Evolutionary conservation across 2,329 filamentous ascomycete genomes (phyloP).

Genomic region (Penicillium sp.): DNA sequence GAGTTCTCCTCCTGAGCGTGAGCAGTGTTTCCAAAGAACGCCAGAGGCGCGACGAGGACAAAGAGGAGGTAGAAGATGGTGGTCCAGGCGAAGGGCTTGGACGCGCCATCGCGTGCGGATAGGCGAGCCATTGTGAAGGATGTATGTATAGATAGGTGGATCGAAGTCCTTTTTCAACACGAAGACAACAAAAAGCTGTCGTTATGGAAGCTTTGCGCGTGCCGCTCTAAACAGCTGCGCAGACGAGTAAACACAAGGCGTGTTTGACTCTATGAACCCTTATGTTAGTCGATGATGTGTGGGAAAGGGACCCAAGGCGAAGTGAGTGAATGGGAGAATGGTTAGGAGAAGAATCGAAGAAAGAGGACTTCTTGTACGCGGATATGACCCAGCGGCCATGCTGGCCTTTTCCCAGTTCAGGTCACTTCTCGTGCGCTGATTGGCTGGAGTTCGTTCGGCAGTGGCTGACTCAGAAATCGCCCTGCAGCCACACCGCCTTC

Average conservation of each 20-base stretch:
- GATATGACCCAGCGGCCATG: conserved; percentile 41
- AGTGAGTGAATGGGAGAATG: conserved; percentile 24
- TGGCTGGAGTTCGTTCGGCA: conserved; percentile 26
- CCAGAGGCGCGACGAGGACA: conserved; percentile 79
- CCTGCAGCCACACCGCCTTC: conserved; percentile 24
- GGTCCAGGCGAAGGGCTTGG: conserved; percentile 74
- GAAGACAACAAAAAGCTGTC: conserved; percentile 15
- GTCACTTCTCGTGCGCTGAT: conserved; percentile 42
- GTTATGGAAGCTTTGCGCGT: conserved; percentile 9
- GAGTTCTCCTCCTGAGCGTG: conserved; percentile 72
- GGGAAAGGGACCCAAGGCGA: conserved; percentile 19
- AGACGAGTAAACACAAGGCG: conserved; percentile 14
- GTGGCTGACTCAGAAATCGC: conserved; percentile 31
- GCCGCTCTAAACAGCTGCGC: conserved; percentile 12
- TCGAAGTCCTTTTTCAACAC: conserved; percentile 15
- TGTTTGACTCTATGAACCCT: conserved; percentile 23
- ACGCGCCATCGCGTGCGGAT: conserved; percentile 60
- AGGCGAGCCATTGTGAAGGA: conserved; percentile 55
- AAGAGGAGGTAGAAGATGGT: conserved; percentile 89
- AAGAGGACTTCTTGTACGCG: conserved; percentile 36
- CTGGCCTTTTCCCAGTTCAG: conserved; percentile 47
- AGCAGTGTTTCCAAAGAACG: conserved; percentile 69
- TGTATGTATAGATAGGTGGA: conserved; percentile 16
- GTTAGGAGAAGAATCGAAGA: conserved; percentile 19
- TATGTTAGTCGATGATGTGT: conserved; percentile 12